Percentiles rank a stretch among this genome's conserved stretches.
Conservation (phyloP, 208 protist species). For the Trypanosoma scelopori region DNA sequence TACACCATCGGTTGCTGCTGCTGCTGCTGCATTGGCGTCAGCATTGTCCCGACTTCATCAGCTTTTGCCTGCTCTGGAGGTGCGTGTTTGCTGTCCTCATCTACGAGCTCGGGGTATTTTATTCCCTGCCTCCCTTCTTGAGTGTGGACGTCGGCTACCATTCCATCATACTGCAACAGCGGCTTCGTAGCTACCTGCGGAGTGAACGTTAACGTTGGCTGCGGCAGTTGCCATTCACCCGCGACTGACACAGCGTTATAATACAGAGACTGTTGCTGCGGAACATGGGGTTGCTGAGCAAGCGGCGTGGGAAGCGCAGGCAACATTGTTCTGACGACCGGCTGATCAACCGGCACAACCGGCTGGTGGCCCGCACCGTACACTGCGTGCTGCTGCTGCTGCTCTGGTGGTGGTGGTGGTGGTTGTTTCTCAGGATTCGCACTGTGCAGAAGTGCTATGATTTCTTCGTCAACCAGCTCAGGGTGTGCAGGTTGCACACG, state of each 20-base stretch:
- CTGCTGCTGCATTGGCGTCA: constrained; percentile 4
- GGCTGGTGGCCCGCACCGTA: not conserved
- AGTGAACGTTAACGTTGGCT: not conserved
- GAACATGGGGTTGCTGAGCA: not conserved
- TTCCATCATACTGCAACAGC: not conserved
- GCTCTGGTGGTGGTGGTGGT: not conserved
- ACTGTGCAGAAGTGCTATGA: constrained; percentile 19
- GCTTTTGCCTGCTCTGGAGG: not conserved
- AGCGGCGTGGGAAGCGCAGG: not conserved
- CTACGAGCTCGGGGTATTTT: constrained; percentile 31
- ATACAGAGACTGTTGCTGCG: constrained; percentile 7
- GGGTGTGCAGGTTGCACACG: not conserved
- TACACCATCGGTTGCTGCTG: constrained; percentile 12
- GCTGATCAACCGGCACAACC: not conserved
- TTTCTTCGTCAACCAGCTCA: constrained; percentile 19
- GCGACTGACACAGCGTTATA: not conserved
- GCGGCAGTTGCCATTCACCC: constrained; percentile 12
- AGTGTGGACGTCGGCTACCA: not conserved
- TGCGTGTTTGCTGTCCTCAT: constrained; percentile 24
- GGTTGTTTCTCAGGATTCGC: constrained; percentile 13
- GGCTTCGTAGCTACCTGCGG: not conserved
- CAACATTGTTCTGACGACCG: not conserved
- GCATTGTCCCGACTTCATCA: not conserved
- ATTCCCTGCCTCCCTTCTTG: not conserved
- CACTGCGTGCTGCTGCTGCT: constrained; percentile 6